phyloP scores from a whole-genome alignment of 2,329 filamentous ascomycete genomes.

The Pseudogymnoascus sp. region DNA sequence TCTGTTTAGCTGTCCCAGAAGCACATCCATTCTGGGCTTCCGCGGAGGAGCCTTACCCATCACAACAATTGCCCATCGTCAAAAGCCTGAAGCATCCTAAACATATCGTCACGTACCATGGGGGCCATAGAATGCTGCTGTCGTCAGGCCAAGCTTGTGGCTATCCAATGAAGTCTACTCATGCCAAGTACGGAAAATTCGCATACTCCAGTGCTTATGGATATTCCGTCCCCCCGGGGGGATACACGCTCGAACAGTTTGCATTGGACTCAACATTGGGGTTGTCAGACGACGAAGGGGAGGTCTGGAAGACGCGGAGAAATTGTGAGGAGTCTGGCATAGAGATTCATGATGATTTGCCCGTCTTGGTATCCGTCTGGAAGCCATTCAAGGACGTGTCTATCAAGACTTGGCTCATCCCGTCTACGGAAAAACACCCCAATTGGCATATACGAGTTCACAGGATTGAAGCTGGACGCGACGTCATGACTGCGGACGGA shows the following conservation, averaged over 20 bases:
- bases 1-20: conserved; percentile 60
- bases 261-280: conserved; percentile 69
- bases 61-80: conserved; percentile 46
- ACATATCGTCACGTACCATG: conserved; percentile 63
- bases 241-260: conserved; percentile 68
- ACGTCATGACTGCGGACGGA: conserved; percentile 65
- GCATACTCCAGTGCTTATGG: conserved; percentile 69
- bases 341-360: conserved; percentile 43
- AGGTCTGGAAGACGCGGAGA: conserved; percentile 71
- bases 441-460: conserved; percentile 67
- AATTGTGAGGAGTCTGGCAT: conserved; percentile 57
- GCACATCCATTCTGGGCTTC: conserved; percentile 69
- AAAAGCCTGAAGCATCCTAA: conserved; percentile 59
- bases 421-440: conserved; percentile 47
- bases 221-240: conserved; percentile 69
- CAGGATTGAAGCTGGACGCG: conserved; percentile 49
- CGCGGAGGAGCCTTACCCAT: conserved; percentile 53
- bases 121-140: conserved; percentile 69
- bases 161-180: conserved; percentile 73
- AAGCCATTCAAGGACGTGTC: conserved; percentile 61
- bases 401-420: conserved; percentile 57
- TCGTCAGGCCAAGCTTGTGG: conserved; percentile 73
- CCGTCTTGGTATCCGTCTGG: conserved; percentile 63
- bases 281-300: conserved; percentile 67
- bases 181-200: conserved; percentile 74